Base-by-base conservation (phyloP, 805 yeast genomes). In the Pichia deserticola region DNA sequence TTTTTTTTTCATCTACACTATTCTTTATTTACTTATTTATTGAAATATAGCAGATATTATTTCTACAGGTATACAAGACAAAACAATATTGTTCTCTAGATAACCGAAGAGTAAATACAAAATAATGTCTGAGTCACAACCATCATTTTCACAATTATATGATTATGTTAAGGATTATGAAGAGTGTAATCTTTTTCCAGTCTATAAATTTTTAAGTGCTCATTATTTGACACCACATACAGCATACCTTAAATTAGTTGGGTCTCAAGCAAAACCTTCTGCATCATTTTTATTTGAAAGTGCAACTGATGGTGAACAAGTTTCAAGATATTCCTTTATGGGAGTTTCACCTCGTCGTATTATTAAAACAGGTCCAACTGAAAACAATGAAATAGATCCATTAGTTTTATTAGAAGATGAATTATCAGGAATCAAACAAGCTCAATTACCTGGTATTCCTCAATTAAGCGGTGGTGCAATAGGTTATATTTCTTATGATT, bases 401-500 rank as follows among this genome's bases (percentile, higher is more conserved):
- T 73, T 93, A 52, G 65, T 69, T 3, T 61, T 85, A 4, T 73
- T 93, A 54, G 96, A 93, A 63, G 56, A 77, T 41, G 97, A 92
- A 63, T 73, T 93, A 70, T 66, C 71, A 9, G 66, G 73, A 39
- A 78, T 77, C 60, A 77, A 73, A 49, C 89, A 87, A 60, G 88
- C 90, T 1, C 81, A 78, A 57, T 70, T 88, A 45, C 95, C 95
- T 0, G 95, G 95, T 40, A 71, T 90, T 45, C 88, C 96, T 12
- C 79, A 77, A 54, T 71, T 89, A 51, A 83, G 90, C 58, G 99
- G 99, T 51, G 99, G 99, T 55, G 98, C 98, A 6, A 77, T 92
- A 48, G 99, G 99, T 2, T 93, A 89, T 64, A 82, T 93, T 41
- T 88, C 97, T 1, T 93, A 93, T 61, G 99, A 93, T 67, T 93